Base-by-base conservation (phyloP, 257 asterid genomes). In the Sherardia arvensis region DNA sequence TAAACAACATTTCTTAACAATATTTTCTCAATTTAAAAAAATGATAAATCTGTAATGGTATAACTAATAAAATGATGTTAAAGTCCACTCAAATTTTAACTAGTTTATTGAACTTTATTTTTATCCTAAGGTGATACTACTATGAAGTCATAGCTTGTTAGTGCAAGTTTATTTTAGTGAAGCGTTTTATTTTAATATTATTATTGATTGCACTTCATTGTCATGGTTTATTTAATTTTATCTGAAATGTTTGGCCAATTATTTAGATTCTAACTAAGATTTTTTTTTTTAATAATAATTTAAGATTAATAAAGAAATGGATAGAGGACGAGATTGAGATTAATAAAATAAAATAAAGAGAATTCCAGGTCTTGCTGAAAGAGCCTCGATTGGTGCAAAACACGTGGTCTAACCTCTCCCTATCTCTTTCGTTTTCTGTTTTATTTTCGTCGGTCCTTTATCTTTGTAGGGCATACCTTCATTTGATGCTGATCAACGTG, bases 401-500 rank as follows among this genome's bases (percentile, higher is more conserved):
- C 54, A 66, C 70, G 70, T 66, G 64, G 70, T n/a, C 20, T 43
- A 55, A 36, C 33, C 34, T 21, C 28, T 18, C 59, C 9, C 38
- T 23, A 38, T 38, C 2, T 34, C 5, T 66, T 17, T 5, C 4
- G 11, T 22, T 15, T 7, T 55, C 8, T 56, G 38, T 56, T 56
- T 14, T n/a, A 3, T 58, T 57, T 57, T 59, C n/a, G 63, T 15
- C 36, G 12, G 43, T 43, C 7, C 21, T 43, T 14, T 43, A 3
- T 4, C 15, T 4, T 43, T 43, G 51, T 15, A 4, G 49, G 49
- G 20, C 38, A 33, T 10, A 3, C 43, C 43, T 34, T 34, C 12
- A 34, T 32, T 34, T 40, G 49, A 40, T 40, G 49, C n/a, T 40
- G 15, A 4, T 3, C 48, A 11, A 2, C 18, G 17, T 14, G 48